Evolutionary conservation across 768 basidiomycete genomes (phyloP).

Genomic region (Tylopilus rubrobrunneus): DNA sequence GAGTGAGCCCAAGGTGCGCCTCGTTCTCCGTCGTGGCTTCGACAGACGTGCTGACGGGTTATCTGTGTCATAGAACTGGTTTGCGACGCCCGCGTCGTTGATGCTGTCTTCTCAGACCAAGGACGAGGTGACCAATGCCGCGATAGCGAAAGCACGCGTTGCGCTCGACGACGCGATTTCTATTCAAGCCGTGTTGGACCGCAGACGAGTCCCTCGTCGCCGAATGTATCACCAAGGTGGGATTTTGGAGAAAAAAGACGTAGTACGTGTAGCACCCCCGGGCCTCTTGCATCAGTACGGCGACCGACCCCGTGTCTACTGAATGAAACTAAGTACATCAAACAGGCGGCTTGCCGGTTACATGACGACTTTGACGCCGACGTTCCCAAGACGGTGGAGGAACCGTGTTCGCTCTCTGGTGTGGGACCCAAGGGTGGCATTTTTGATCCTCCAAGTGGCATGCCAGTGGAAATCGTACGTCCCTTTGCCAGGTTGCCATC

Average conservation of each 20-base stretch:
- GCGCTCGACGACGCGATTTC: conserved; percentile 79
- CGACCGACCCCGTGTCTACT: neutral
- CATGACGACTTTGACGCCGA: conserved; percentile 75
- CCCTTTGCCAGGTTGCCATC: neutral
- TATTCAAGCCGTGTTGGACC: conserved; percentile 59
- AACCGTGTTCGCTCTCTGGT: conserved; percentile 81
- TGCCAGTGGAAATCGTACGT: conserved; percentile 81
- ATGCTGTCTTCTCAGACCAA: conserved; percentile 98
- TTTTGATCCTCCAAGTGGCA: conserved; percentile 75
- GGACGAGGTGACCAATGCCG: conserved; percentile 81
- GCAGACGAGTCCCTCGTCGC: conserved; percentile 63
- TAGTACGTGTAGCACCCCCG: conserved; percentile 41
- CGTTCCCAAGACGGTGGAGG: conserved; percentile 85
- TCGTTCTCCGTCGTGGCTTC: too few relatives aligned
- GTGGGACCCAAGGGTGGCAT: conserved; percentile 93
- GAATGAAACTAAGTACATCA: conserved; percentile 53
- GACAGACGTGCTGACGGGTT: too few relatives aligned
- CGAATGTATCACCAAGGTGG: conserved; percentile 81
- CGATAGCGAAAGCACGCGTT: conserved; percentile 66
- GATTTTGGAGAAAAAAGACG: conserved; percentile 89
- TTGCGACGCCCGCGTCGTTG: too few relatives aligned
- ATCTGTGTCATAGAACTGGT: too few relatives aligned
- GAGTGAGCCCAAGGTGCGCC: conserved; percentile 59
- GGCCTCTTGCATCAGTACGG: neutral
- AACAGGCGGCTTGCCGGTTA: conserved; percentile 65